These are phyloP conservation scores for Rubroboletus satanas DNA, from an alignment of 768 basidiomycete species.

Conservation along the genomic window DNA sequence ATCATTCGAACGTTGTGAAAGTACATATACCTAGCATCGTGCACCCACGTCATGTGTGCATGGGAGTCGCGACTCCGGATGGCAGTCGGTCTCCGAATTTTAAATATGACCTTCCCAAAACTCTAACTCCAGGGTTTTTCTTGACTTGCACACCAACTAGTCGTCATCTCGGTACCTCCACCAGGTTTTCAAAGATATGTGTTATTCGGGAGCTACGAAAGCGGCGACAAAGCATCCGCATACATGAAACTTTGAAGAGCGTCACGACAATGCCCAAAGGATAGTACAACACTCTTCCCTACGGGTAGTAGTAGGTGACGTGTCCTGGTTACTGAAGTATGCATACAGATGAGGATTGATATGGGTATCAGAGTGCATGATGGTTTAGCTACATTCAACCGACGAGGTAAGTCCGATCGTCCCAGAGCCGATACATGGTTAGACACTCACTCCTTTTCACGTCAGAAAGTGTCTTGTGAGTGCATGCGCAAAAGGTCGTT, in stretches of 20 bases:
- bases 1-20: too few species aligned
- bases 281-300: slow-evolving; percentile 19
- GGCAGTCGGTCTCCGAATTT: background rate
- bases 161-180: background rate
- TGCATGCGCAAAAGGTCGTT: slow-evolving; percentile 65
- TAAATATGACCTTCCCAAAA: background rate
- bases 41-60: too few species aligned
- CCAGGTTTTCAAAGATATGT: background rate
- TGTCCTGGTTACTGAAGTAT: slow-evolving; percentile 22
- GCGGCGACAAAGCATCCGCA: background rate
- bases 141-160: background rate
- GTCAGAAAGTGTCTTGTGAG: slow-evolving; percentile 35
- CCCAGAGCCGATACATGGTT: background rate
- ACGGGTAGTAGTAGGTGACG: slow-evolving; percentile 2
- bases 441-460: slow-evolving; percentile 28
- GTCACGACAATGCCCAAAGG: background rate
- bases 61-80: too few species aligned
- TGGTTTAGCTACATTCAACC: slow-evolving; percentile 13
- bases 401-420: slow-evolving; percentile 10
- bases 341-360: slow-evolving; percentile 31
- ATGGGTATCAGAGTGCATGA: slow-evolving; percentile 30
- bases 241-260: slow-evolving; percentile 1
- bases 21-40: too few species aligned
- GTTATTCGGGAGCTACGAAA: slow-evolving; percentile 1
- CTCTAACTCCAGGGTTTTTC: background rate